A percentile compares a stretch with the other conserved stretches of the same genome.
phyloP scores from a whole-genome alignment of 78 protist species.

The Dictyostelium purpureum region DNA sequence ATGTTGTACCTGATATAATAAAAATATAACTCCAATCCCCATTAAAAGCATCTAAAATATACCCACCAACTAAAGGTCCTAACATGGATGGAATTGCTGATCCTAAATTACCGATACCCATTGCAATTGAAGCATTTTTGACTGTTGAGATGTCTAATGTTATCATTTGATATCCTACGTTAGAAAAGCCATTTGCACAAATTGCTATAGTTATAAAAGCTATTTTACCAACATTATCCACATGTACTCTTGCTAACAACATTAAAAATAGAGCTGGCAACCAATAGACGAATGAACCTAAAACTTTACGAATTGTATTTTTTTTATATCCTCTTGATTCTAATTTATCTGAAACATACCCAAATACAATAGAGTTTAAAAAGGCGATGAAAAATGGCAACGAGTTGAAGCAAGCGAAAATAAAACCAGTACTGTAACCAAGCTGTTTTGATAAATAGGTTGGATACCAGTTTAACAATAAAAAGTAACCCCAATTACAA shows the following conservation, averaged over 20 bases:
- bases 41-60: not conserved
- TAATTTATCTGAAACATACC: constrained; percentile 15
- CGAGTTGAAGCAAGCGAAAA: constrained; percentile 10
- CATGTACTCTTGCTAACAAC: not conserved
- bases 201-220: constrained; percentile 16
- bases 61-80: constrained; percentile 15
- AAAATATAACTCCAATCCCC: constrained; percentile 28
- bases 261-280: constrained; percentile 35
- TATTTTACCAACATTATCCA: not conserved
- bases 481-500: constrained; percentile 45
- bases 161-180: not conserved
- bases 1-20: not conserved
- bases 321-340: not conserved
- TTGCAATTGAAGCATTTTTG: constrained; percentile 1
- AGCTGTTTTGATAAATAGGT: constrained; percentile 4
- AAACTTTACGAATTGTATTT: constrained; percentile 10
- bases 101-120: constrained; percentile 52
- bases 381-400: constrained; percentile 39
- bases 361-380: not conserved
- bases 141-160: constrained; percentile 33
- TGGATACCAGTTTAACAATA: constrained; percentile 60
- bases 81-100: constrained; percentile 50
- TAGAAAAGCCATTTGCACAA: constrained; percentile 17
- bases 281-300: constrained; percentile 1
- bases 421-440: not conserved